Base-by-base conservation (phyloP, 2,329 filamentous ascomycete species). In the Phaeosphaeria sp. region DNA sequence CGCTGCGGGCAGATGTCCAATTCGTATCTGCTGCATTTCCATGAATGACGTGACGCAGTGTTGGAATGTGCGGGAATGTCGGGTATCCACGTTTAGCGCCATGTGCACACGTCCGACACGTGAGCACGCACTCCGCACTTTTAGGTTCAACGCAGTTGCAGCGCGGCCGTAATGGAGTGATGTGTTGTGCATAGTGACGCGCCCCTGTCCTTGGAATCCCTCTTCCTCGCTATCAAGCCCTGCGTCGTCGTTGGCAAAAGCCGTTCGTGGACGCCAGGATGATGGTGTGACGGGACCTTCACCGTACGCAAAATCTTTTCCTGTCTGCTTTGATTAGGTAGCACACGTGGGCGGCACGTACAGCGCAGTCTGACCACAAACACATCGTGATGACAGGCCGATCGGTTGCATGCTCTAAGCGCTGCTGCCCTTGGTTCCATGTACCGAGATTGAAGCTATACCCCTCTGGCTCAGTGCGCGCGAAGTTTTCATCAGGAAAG, bases 41-140 rank as follows among this genome's bases (percentile, higher is more conserved):
- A 51, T 49, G 48, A 33, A 63, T 69, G 66, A 66, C 66, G 65
- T 69, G 66, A 66, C 66, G 65, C 66, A 64, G 51, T 30, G 21
- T 18, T 51, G 49, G 52, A 48, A 24, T 45, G 45, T 39, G 51
- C 33, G 52, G 44, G 49, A 50, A 53, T 48, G 21, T 55, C 54
- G 46, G 54, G 49, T 61, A 45, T 18, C 30, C 52, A 44, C 52
- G 46, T 45, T 55, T 55, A 55, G 52, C 52, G 52, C 52, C 52
- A 36, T 45, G 33, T 47, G n/a, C 39, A 49, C 25, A 15, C 36
- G 24, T 6, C 47, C 27, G 55, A 59, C 58, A 65, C 60, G 62
- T 63, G 52, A 54, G 45, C 33, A 39, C 40, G 43, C 51, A 47
- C 36, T 42, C 45, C 43, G 20, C 45, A 25, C 20, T 25, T 25